Evolutionary conservation across 768 basidiomycete genomes (phyloP), one percentile per base, ranked within the genome.

Genomic region (Boletus huronensis): DNA sequence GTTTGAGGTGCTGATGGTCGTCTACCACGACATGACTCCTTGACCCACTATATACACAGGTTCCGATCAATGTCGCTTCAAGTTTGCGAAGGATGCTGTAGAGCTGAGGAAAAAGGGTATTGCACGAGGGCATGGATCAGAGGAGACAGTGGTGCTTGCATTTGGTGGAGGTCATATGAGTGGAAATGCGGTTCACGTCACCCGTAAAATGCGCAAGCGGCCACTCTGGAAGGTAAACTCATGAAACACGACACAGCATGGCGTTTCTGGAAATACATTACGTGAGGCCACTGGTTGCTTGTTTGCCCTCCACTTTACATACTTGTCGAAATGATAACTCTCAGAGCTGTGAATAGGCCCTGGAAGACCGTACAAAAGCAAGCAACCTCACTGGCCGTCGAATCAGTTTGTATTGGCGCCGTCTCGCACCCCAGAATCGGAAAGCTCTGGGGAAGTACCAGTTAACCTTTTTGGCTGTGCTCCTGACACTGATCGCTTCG

Each of bases 81-180:
- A 87, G 65, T 95, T 95, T 72, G 91, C 92, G 4, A 95, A 94
- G 71, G 90, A 91, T 59, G 90, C 86, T 13, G 87, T 95, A 64
- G 88, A 90, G 63, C 64, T 86, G 63, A 80, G 93, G 62, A 95
- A 91, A 72, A 83, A 82, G 66, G 84, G 84, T n/a, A 79, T 84
- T 66, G 80, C 83, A 43, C 82, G 85, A 58, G 85, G 83, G 50
- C 74, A 79, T 57, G 84, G 87, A 52, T 84, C 82, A 55, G 89
- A 90, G 70, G 92, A 94, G 73, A 90, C 89, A n/a, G 92, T 95
- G 40, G 92, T 96, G 49, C 77, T 95, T 61, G 91, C 90, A 35
- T 93, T 94, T 73, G 89, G 89, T 54, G 87, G 84, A 57, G 78
- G 77, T 61, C 84, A 77, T 60, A 77, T 77, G 71, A 84, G 78